phyloP scores from a whole-genome alignment of 805 yeast species.

The Teunomyces stri region DNA sequence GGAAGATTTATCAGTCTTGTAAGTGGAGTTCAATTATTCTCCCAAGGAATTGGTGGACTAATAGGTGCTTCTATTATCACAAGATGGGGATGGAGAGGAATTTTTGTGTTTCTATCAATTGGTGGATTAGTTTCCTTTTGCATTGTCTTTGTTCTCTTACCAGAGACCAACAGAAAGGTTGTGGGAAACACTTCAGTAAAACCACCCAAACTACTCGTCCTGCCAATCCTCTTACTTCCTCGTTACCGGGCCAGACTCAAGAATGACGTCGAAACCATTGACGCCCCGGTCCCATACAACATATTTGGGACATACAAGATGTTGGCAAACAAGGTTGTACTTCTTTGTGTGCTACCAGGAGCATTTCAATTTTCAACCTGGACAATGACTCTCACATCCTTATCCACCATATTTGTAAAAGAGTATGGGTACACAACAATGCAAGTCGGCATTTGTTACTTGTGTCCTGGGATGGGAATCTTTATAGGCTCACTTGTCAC shows the following conservation, averaged over 20 bases:
- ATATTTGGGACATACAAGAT: conserved; percentile 39
- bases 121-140: conserved; percentile 50
- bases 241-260: conserved; percentile 7
- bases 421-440: conserved; percentile 52
- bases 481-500: conserved; percentile 54
- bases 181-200: conserved; percentile 74
- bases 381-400: conserved; percentile 66
- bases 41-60: conserved; percentile 77
- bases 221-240: conserved; percentile 40
- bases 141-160: conserved; percentile 34
- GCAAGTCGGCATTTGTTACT: conserved; percentile 66
- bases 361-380: conserved; percentile 67
- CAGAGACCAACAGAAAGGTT: conserved; percentile 71
- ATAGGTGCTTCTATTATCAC: conserved; percentile 48
- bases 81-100: conserved; percentile 61
- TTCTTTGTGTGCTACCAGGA: conserved; percentile 51
- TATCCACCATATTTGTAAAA: conserved; percentile 51
- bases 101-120: conserved; percentile 71
- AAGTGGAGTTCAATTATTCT: conserved; percentile 63
- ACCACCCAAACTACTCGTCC: conserved; percentile 46
- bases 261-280: conserved; percentile 10
- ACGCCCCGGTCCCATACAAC: conserved; percentile 3
- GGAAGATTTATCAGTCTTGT: conserved; percentile 71
- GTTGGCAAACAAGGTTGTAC: conserved; percentile 42
- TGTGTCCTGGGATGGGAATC: conserved; percentile 72